Evolutionary conservation across 768 basidiomycete genomes (phyloP).

Genomic region (Tephrocybe rancida): DNA sequence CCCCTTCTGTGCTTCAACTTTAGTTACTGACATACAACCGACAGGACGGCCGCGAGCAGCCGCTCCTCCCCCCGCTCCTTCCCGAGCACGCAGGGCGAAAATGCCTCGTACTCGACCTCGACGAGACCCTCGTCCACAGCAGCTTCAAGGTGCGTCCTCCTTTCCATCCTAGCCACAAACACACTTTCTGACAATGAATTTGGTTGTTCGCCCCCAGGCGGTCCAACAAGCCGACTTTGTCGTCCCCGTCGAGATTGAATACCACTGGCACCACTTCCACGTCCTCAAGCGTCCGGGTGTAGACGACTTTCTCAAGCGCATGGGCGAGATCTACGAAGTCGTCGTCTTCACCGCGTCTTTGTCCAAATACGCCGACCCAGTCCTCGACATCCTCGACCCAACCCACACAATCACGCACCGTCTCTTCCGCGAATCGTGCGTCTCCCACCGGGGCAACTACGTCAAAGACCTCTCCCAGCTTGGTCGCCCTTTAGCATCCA

Average conservation of each 20-base stretch:
- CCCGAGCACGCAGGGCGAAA: conserved; percentile 88
- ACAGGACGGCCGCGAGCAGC: conserved; percentile 86
- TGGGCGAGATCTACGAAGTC: conserved; percentile 98
- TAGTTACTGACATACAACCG: neutral
- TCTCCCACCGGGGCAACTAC: conserved; percentile 98
- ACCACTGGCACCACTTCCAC: conserved; percentile 97
- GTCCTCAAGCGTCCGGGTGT: conserved; percentile 99
- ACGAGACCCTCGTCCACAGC: conserved; percentile 97
- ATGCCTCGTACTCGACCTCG: conserved; percentile 94
- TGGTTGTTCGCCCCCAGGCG: conserved; percentile 57
- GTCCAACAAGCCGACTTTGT: conserved; percentile 95
- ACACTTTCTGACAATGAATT: no score
- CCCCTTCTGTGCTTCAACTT: neutral
- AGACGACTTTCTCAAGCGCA: conserved; percentile 92
- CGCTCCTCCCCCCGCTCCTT: conserved; percentile 81
- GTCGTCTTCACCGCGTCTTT: conserved; percentile 97
- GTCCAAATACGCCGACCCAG: conserved; percentile 99
- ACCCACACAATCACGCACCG: conserved; percentile 91
- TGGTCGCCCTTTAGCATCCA: conserved; percentile 89
- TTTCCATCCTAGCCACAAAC: neutral
- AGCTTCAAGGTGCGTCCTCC: conserved; percentile 84
- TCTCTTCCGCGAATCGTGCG: conserved; percentile 96
- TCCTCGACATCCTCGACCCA: conserved; percentile 93
- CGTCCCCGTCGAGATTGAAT: conserved; percentile 98
- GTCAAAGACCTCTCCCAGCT: conserved; percentile 99